A percentile compares a stretch with the other conserved stretches of the same genome.
Evolutionary conservation across 73 alveolate genomes (phyloP).

Genomic region (Paramecium sonneborni): DNA sequence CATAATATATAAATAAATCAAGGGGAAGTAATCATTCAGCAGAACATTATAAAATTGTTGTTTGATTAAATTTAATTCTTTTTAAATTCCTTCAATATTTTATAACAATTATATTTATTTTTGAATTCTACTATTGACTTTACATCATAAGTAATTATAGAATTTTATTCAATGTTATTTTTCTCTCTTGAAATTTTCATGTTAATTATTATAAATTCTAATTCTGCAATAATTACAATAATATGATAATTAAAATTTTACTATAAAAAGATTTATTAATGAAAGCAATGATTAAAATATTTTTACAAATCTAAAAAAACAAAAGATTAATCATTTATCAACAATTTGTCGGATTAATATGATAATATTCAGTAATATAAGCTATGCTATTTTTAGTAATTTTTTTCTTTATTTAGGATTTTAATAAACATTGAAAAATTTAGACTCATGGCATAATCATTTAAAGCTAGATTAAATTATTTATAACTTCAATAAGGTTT

Average conservation of each 20-base stretch:
- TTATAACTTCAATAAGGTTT: background rate
- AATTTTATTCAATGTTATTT: too few relatives aligned
- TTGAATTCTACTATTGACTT: too few relatives aligned
- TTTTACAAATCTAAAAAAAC: background rate
- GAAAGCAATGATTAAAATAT: background rate
- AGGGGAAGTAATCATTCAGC: constrained; percentile 58
- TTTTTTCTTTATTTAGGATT: background rate
- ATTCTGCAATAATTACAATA: background rate
- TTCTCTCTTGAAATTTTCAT: background rate
- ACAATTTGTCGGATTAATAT: background rate
- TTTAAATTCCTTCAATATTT: background rate
- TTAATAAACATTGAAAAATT: background rate
- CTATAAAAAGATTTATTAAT: background rate
- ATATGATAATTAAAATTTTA: background rate
- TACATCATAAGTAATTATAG: too few relatives aligned
- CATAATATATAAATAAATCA: background rate
- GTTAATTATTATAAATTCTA: background rate
- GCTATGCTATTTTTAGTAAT: background rate
- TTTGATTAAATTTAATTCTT: background rate
- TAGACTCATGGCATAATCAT: background rate
- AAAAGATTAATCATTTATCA: background rate
- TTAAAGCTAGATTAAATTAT: background rate
- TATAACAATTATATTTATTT: too few relatives aligned
- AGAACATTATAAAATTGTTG: constrained; percentile 37
- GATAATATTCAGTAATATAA: background rate